These are phyloP conservation scores for Ciborinia camelliae DNA, from an alignment of 2,329 filamentous ascomycete species.

Conservation along the genomic window DNA sequence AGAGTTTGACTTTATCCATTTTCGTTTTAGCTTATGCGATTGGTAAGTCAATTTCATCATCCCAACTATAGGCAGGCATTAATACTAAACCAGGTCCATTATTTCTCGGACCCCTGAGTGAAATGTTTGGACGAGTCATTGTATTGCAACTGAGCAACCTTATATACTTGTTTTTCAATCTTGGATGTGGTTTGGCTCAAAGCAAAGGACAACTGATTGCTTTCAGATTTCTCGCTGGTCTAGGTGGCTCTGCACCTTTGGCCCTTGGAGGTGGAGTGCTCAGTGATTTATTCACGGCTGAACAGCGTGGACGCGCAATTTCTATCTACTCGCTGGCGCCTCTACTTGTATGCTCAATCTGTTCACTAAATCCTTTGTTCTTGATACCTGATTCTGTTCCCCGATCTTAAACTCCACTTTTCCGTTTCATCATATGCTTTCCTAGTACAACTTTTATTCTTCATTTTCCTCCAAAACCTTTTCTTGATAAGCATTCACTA, in stretches of 20 bases:
- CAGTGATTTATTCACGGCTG: slow-evolving; percentile 46
- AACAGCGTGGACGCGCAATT: slow-evolving; percentile 46
- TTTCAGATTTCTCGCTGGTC: slow-evolving; percentile 46
- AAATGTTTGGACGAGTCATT: slow-evolving; percentile 46
- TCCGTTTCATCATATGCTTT: too few species aligned
- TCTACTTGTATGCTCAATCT: too few species aligned
- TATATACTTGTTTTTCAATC: slow-evolving; percentile 53
- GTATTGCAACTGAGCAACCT: slow-evolving; percentile 46
- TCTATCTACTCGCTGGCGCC: slow-evolving; percentile 37
- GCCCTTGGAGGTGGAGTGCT: slow-evolving; percentile 45
- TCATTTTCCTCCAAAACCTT: not conserved
- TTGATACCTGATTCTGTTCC: too few species aligned
- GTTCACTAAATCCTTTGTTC: too few species aligned
- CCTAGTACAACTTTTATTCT: not conserved
- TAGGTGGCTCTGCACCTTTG: slow-evolving; percentile 47
- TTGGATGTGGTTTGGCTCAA: slow-evolving; percentile 48
- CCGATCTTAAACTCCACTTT: too few species aligned
- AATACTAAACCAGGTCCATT: slow-evolving; percentile 42
- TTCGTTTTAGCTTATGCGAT: slow-evolving; percentile 45
- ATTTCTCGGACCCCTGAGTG: slow-evolving; percentile 60
- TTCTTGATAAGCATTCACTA: not conserved
- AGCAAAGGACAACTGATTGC: slow-evolving; percentile 46
- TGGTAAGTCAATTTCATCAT: not conserved
- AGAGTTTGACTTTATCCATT: slow-evolving; percentile 45
- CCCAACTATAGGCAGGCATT: not conserved